phyloP scores from a whole-genome alignment of 140 eudicot genomes.

The Stevia rebaudiana region DNA sequence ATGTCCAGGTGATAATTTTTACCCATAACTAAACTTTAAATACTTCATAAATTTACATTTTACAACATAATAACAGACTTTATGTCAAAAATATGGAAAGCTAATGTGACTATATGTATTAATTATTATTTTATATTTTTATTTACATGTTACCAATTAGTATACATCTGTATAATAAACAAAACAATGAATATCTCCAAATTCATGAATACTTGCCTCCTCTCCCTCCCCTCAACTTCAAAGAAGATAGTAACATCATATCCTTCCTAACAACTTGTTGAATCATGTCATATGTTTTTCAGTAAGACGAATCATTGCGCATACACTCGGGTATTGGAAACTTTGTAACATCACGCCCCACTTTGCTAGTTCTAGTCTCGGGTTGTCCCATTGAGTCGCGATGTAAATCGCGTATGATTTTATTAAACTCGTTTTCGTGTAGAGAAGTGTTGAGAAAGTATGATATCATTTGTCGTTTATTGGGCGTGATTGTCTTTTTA shows the following conservation, averaged over 20 bases:
- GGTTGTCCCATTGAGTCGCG: slow-evolving; percentile 90
- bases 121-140: slow-evolving; percentile 9
- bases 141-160: slow-evolving; percentile 30
- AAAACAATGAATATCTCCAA: slow-evolving; percentile 25
- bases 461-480: slow-evolving; percentile 80
- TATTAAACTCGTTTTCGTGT: slow-evolving; percentile 56
- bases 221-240: slow-evolving; percentile 17
- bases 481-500: slow-evolving; percentile 87
- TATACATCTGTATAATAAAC: slow-evolving; percentile 30
- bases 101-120: background rate
- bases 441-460: slow-evolving; percentile 66
- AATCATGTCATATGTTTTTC: slow-evolving; percentile 8
- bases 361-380: slow-evolving; percentile 64
- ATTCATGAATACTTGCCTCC: slow-evolving; percentile 10
- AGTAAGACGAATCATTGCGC: slow-evolving; percentile 53
- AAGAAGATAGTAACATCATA: slow-evolving; percentile 1
- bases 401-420: slow-evolving; percentile 64
- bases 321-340: slow-evolving; percentile 96
- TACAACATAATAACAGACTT: background rate
- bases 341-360: slow-evolving; percentile 88
- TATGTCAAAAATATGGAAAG: background rate
- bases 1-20: too few species aligned
- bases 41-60: background rate
- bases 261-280: slow-evolving; percentile 8
- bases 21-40: background rate